Evolutionary conservation across 768 basidiomycete genomes (phyloP).

Genomic region (Auricularia cornea): DNA sequence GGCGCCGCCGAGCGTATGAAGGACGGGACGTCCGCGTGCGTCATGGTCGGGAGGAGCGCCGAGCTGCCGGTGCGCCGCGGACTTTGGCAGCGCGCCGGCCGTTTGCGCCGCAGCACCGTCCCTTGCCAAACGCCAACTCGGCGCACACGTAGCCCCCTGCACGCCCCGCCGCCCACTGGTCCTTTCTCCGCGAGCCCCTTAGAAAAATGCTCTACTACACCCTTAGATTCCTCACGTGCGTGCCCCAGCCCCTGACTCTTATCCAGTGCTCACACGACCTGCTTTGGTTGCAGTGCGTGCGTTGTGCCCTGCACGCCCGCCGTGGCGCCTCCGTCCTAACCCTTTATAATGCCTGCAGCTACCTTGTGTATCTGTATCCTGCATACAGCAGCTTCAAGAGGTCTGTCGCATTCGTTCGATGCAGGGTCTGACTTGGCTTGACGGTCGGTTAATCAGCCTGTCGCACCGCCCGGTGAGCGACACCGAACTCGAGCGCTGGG

Average conservation of each 20-base stretch:
- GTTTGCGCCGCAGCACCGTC: too few relatives aligned
- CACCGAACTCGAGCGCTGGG: constrained; percentile 46
- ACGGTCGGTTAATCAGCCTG: constrained; percentile 17
- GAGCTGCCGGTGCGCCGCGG: background rate
- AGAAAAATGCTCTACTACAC: background rate
- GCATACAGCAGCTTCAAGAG: constrained; percentile 15
- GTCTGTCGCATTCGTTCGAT: constrained; percentile 61
- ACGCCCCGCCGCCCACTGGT: background rate
- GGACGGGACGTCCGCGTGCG: background rate
- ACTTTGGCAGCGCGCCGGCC: background rate
- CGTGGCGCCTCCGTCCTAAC: too few relatives aligned
- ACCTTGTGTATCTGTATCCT: constrained; percentile 4
- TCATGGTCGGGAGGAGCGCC: background rate
- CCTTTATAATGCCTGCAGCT: background rate
- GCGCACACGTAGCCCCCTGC: background rate
- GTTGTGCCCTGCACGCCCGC: background rate
- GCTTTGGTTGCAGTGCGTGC: background rate
- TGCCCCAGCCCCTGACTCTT: background rate
- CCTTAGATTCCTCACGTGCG: background rate
- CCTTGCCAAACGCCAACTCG: too few relatives aligned
- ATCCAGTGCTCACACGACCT: background rate
- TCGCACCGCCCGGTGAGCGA: constrained; percentile 43
- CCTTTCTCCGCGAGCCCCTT: too few relatives aligned
- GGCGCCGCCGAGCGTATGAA: background rate
- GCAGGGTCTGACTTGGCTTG: constrained; percentile 18